These are phyloP conservation scores for Kuraishia floccosa DNA, from an alignment of 805 yeast species.

Conservation along the genomic window DNA sequence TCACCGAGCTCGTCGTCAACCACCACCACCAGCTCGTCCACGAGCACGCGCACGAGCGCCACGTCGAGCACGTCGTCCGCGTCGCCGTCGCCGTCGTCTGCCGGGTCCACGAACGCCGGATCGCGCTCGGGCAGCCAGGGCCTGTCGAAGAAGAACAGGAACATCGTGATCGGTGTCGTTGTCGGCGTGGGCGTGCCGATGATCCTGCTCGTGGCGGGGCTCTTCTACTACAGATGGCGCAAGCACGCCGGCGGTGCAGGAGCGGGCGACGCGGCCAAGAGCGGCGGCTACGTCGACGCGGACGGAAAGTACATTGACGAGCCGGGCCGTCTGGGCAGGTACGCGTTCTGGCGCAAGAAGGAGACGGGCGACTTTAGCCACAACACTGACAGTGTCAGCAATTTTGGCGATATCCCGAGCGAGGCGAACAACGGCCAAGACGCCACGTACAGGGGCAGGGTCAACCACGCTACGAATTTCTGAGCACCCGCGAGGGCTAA, in stretches of 20 bases:
- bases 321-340: background rate
- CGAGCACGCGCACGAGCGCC: constrained; percentile 3
- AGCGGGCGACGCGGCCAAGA: background rate
- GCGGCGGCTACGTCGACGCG: constrained; percentile 2
- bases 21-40: constrained; percentile 2
- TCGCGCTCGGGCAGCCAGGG: too few species aligned
- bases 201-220: constrained; percentile 26
- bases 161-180: constrained; percentile 55
- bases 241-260: background rate
- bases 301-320: constrained; percentile 2
- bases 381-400: constrained; percentile 1
- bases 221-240: constrained; percentile 3
- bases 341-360: constrained; percentile 1
- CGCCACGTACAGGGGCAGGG: constrained; percentile 1
- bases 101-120: constrained; percentile 4
- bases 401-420: constrained; percentile 1
- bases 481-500: too few species aligned
- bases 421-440: background rate
- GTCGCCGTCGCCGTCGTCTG: constrained; percentile 15
- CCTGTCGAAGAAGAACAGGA: constrained; percentile 34
- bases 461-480: constrained; percentile 1
- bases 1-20: constrained; percentile 2
- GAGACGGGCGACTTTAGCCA: constrained; percentile 1
- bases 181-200: constrained; percentile 65
- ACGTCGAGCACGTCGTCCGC: constrained; percentile 7